Conservation (phyloP, 345 rosid species). For the Ricinus communis region DNA sequence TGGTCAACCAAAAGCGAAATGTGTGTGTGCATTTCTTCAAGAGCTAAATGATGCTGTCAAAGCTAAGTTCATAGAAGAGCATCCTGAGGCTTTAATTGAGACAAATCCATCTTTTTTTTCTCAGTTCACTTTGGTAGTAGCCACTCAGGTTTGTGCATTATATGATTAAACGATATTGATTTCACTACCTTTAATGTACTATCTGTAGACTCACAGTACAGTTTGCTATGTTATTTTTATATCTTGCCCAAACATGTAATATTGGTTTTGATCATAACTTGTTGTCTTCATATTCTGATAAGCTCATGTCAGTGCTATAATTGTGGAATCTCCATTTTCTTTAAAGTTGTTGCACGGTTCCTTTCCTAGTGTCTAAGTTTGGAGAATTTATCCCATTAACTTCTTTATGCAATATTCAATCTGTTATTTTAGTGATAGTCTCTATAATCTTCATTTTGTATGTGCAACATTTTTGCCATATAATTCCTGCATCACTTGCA, state of each 20-base stretch:
- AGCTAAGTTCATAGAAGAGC: conserved; percentile 95
- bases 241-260: not conserved
- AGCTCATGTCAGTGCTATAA: not conserved
- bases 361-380: not conserved
- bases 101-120: conserved; percentile 79
- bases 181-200: not conserved
- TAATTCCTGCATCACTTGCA: conserved; percentile 38
- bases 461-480: conserved; percentile 14
- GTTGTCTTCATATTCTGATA: not conserved
- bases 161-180: not conserved
- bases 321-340: conserved; percentile 2
- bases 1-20: conserved; percentile 84
- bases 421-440: not conserved
- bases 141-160: conserved; percentile 66
- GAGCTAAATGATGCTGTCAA: conserved; percentile 96
- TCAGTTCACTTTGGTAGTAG: conserved; percentile 85
- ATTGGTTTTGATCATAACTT: not conserved
- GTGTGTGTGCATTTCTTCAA: conserved; percentile 86
- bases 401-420: conserved; percentile 1
- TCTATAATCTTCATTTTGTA: conserved; percentile 1
- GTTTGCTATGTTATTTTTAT: not conserved
- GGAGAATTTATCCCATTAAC: not conserved
- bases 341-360: not conserved
- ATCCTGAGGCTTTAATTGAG: conserved; percentile 64
- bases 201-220: not conserved